A percentile compares a stretch with the other conserved stretches of the same genome.
Evolutionary conservation across 1,284 basidiomycete genomes (phyloP).

Genomic region (Cutaneotrichosporon mucoides): DNA sequence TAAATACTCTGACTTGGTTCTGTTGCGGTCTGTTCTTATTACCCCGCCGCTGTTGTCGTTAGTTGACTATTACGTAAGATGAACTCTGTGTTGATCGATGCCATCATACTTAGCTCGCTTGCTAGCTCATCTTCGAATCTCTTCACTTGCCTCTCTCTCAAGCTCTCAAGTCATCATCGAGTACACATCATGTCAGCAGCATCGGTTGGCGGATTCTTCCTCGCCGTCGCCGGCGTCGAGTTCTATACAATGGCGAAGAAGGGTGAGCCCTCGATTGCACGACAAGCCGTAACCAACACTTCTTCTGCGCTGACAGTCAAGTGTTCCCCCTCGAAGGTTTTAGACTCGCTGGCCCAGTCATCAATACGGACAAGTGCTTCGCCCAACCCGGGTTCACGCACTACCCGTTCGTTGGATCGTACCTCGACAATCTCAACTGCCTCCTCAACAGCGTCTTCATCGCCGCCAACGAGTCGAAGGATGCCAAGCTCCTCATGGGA

Average conservation of each 20-base stretch:
- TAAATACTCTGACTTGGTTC: no score
- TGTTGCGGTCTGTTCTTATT: no score
- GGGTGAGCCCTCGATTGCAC: neutral
- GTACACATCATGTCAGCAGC: neutral
- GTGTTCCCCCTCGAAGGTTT: neutral
- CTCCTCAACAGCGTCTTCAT: conserved; percentile 10
- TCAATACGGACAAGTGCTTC: conserved; percentile 6
- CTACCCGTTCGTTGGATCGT: conserved; percentile 3
- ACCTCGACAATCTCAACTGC: conserved; percentile 10
- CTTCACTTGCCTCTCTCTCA: no score
- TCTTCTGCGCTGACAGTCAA: neutral
- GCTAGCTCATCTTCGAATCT: no score
- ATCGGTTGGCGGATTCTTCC: neutral
- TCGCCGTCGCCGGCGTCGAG: neutral
- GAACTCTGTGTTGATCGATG: no score
- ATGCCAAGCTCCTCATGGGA: conserved; percentile 6
- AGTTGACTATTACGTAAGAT: no score
- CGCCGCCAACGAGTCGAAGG: neutral
- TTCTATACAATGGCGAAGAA: neutral
- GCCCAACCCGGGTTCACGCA: neutral
- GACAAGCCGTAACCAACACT: no score
- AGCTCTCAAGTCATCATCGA: no score
- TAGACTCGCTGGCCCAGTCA: neutral
- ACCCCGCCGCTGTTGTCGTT: no score
- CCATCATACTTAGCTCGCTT: no score